Evolutionary conservation across 805 yeast genomes (phyloP), one percentile per base, ranked within the genome.

Genomic region (Hanseniaspora pseudoguilliermondii): DNA sequence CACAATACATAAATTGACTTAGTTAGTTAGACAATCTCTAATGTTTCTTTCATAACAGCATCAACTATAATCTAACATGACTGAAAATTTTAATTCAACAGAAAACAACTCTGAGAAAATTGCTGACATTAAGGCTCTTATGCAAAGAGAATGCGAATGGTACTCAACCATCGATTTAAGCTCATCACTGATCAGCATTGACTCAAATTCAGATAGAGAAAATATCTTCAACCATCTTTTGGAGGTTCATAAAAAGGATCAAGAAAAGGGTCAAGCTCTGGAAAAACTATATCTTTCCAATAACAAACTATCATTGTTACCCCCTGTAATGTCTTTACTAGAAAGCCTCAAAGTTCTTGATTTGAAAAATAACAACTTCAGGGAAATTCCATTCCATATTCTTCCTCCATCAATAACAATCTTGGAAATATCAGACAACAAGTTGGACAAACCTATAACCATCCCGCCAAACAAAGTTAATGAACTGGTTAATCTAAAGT

Each of bases 371-470:
- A 86, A 86, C 65, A 64, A 69, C 47, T 73, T 86, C 52, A 60
- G 71, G 2, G 72, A 69, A 47, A 74, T 86, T 47, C 89, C 95
- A 0, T 46, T 48, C 38, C 20, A 41, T 13, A 9, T 35, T 40
- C 34, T 56, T 3, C 65, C 68, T 1, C 62, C 65, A 13, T 71
- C 73, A 8, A 68, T 86, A 55, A 90, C 83, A 62, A 80, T 81
- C 52, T 66, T 86, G 43, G 91, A 86, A 66, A 65, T 85, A 21
- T 80, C 88, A 21, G 67, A 71, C 39, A 86, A 86, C 64, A 66
- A 65, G 27, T 67, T 86, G 32, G 64, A 66, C n/a, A 59, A 39
- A 21, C 9, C 41, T 1, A 46, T 53, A 18, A 8, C 62, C 3
- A 66, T 86, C 16, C 83, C 86, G 1, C 58, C 65, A 3, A 73